Evolutionary conservation across 2,329 filamentous ascomycete genomes (phyloP).

Genomic region (Dactylonectria estremocensis): DNA sequence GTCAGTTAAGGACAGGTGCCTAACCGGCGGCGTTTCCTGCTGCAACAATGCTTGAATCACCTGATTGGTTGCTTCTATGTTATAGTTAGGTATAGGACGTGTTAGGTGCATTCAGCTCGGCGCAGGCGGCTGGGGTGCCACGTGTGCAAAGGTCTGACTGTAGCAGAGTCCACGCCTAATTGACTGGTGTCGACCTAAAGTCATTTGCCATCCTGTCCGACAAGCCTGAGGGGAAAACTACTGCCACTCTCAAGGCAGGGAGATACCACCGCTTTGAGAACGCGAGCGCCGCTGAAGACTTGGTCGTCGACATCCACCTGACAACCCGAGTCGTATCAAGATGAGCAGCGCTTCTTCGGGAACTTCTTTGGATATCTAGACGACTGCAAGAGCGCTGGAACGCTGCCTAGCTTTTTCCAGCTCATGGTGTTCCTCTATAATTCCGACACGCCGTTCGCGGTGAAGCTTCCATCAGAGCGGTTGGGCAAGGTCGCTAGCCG

Average conservation of each 20-base stretch:
- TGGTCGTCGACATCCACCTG: conserved; percentile 17
- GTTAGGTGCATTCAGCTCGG: too few species aligned
- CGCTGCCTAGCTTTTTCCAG: conserved; percentile 17
- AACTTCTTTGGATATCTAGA: conserved; percentile 29
- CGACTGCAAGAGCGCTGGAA: background rate
- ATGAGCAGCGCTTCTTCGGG: conserved; percentile 19
- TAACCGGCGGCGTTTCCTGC: too few species aligned
- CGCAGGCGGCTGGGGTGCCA: too few species aligned
- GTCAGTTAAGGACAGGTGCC: too few species aligned
- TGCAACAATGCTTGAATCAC: too few species aligned
- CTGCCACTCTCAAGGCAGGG: conserved; percentile 15
- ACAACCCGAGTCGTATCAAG: conserved; percentile 18
- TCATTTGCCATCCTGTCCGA: conserved; percentile 12
- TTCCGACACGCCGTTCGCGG: conserved; percentile 15
- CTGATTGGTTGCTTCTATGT: too few species aligned
- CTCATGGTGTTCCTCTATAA: conserved; percentile 14
- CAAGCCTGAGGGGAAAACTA: background rate
- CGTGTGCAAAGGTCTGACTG: too few species aligned
- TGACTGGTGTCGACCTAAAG: conserved; percentile 5
- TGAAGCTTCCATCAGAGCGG: conserved; percentile 12
- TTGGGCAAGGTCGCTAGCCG: conserved; percentile 9
- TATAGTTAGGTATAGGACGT: too few species aligned
- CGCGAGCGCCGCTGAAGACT: conserved; percentile 6
- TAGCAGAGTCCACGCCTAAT: too few species aligned
- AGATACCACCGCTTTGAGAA: conserved; percentile 21